Evolutionary conservation across 176 grass and related monocot species (phyloP), one percentile per base, ranked within the genome.

Genomic region (Ananas comosus): DNA sequence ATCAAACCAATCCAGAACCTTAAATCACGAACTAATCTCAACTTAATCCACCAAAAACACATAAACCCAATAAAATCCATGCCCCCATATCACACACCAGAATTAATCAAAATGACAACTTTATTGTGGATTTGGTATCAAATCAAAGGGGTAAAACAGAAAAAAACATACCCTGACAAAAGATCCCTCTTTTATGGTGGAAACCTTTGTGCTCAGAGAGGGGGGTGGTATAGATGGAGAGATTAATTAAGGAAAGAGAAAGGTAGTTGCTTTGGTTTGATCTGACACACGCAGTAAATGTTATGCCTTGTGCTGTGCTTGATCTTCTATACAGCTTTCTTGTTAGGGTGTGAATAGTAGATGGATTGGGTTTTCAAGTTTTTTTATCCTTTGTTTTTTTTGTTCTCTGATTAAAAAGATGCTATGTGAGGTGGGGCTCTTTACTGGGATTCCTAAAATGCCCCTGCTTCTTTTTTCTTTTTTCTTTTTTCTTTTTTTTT

Each of bases 161-260:
- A 57, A n/a, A 18, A 19, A 61, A 61, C 56, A 61, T 61, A 61
- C 56, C 56, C 56, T 61, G 56, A 61, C 56, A 61, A 42, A 42
- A 42, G 17, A 61, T 61, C 16, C 56, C 56, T 21, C 53, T 53
- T 53, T 53, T 10, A 53, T 53, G 51, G 51, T 53, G 51, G 51
- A 53, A 58, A 13, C 53, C 53, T 58, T 58, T 58, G 53, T 58
- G 18, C 53, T 58, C 18, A 17, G 18, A 17, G 18, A 18, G 3
- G 53, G 53, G 18, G 18, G 4, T 58, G 53, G 18, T n/a, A n/a
- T 53, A 6, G 1, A 53, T 53, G 10, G 51, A 53, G 51, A 53
- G 52, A 54, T 13, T 12, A 54, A 59, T 14, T n/a, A 9, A 18
- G 19, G 56, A 61, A 10, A 21, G 56, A 18, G 56, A 61, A 19